Evolutionary conservation across 1,139 yeast genomes (phyloP).

Genomic region (Trichomonascaceae sp.): DNA sequence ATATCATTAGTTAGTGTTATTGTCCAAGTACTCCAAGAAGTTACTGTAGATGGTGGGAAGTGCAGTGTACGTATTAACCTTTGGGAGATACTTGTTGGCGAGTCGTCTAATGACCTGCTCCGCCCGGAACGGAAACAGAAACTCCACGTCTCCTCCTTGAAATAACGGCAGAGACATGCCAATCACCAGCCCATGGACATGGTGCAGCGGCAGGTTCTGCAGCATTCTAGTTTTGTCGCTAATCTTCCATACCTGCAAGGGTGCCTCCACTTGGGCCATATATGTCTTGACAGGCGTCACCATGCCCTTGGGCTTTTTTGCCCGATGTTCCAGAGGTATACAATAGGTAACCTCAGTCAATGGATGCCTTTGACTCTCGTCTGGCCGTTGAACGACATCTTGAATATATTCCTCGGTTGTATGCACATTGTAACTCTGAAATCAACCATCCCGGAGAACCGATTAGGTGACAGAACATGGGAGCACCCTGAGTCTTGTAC

Average conservation of each 20-base stretch:
- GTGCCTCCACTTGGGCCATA: constrained; percentile 23
- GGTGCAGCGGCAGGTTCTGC: constrained; percentile 27
- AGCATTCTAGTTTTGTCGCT: constrained; percentile 18
- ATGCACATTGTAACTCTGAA: too few relatives aligned
- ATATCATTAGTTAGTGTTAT: neutral
- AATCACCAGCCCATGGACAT: constrained; percentile 27
- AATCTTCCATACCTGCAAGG: constrained; percentile 24
- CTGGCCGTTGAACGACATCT: neutral
- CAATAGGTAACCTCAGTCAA: constrained; percentile 21
- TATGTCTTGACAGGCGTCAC: constrained; percentile 24
- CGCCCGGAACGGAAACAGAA: constrained; percentile 24
- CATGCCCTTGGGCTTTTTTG: constrained; percentile 27
- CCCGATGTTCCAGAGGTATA: constrained; percentile 30
- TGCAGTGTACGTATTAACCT: constrained; percentile 26
- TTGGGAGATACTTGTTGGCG: constrained; percentile 14
- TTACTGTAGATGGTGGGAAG: constrained; percentile 28
- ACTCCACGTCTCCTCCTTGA: constrained; percentile 26
- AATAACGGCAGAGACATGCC: constrained; percentile 24
- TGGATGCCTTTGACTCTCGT: constrained; percentile 1
- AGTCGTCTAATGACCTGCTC: constrained; percentile 17
- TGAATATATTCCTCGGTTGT: constrained; percentile 8
- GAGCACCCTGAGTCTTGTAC: constrained; percentile 20
- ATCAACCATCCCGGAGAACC: constrained; percentile 18
- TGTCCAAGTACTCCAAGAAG: constrained; percentile 16
- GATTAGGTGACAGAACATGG: constrained; percentile 19